These are phyloP conservation scores for Lathyrus tuberosus DNA, from an alignment of 306 rosid species.

Conservation along the genomic window DNA sequence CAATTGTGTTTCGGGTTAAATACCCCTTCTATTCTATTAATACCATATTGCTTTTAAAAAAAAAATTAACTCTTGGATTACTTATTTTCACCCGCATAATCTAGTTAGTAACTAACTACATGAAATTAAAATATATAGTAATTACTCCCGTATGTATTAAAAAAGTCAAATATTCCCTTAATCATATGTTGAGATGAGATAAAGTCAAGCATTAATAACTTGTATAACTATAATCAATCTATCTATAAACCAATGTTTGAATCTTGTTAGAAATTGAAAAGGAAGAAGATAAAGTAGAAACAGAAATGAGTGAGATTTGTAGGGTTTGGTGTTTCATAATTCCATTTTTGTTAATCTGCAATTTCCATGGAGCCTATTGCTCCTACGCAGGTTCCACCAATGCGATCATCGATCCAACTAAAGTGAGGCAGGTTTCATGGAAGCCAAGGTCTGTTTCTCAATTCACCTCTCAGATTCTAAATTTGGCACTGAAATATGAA, in stretches of 20 bases:
- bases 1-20: no score
- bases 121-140: no score
- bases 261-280: slow-evolving; percentile 5
- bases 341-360: slow-evolving; percentile 40
- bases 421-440: slow-evolving; percentile 84
- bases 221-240: no score
- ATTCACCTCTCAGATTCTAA: not conserved
- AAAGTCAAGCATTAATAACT: not conserved
- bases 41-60: no score
- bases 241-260: not conserved
- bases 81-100: no score
- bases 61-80: no score
- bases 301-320: slow-evolving; percentile 30
- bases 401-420: slow-evolving; percentile 76
- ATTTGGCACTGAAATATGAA: not conserved
- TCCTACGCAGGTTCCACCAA: slow-evolving; percentile 78
- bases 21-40: no score
- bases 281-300: not conserved
- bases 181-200: not conserved
- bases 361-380: slow-evolving; percentile 36
- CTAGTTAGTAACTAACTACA: no score
- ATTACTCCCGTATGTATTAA: not conserved
- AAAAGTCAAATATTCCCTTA: not conserved
- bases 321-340: slow-evolving; percentile 40
- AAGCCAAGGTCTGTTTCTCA: slow-evolving; percentile 69